A percentile compares a stretch with the other conserved stretches of the same genome.
These are phyloP conservation scores for Lipomyces chichibuensis DNA, from an alignment of 805 yeast genomes.

Conservation along the genomic window DNA sequence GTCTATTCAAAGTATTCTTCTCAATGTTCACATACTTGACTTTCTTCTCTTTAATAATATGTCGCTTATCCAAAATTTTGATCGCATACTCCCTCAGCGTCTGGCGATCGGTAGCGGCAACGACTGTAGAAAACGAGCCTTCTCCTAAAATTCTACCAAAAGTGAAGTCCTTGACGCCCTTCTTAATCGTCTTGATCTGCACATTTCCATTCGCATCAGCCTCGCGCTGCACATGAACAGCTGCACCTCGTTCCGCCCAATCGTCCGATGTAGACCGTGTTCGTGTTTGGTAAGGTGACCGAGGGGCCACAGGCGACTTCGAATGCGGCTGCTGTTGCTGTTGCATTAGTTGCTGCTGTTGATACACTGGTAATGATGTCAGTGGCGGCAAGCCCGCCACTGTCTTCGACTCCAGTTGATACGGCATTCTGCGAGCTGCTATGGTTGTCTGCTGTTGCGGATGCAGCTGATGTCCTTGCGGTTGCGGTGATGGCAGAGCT, in stretches of 20 bases:
- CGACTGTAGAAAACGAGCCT: slow-evolving; percentile 94
- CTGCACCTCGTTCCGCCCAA: slow-evolving; percentile 65
- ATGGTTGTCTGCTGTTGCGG: neutral
- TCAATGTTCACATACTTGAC: slow-evolving; percentile 96
- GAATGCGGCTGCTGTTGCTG: slow-evolving; percentile 11
- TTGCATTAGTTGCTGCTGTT: slow-evolving; percentile 5
- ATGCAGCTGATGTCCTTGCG: neutral
- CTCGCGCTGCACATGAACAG: slow-evolving; percentile 53
- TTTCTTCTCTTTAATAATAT: slow-evolving; percentile 91
- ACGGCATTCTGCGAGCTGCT: slow-evolving; percentile 19
- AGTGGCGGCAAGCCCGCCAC: slow-evolving; percentile 32
- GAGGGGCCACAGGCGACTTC: neutral
- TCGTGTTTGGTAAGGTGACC: neutral
- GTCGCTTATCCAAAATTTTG: slow-evolving; percentile 86
- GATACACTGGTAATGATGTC: slow-evolving; percentile 15
- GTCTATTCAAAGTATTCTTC: slow-evolving; percentile 80
- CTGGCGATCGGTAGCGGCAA: slow-evolving; percentile 76
- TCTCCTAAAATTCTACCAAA: slow-evolving; percentile 90
- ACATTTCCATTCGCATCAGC: slow-evolving; percentile 54
- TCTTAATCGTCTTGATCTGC: slow-evolving; percentile 54
- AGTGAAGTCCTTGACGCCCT: slow-evolving; percentile 77
- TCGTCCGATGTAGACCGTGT: slow-evolving; percentile 44
- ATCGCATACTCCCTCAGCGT: slow-evolving; percentile 82
- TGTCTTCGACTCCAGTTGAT: slow-evolving; percentile 26
- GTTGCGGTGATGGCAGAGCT: neutral